Base-by-base conservation (phyloP, 306 rosid genomes). In the Ziziphus jujuba region DNA sequence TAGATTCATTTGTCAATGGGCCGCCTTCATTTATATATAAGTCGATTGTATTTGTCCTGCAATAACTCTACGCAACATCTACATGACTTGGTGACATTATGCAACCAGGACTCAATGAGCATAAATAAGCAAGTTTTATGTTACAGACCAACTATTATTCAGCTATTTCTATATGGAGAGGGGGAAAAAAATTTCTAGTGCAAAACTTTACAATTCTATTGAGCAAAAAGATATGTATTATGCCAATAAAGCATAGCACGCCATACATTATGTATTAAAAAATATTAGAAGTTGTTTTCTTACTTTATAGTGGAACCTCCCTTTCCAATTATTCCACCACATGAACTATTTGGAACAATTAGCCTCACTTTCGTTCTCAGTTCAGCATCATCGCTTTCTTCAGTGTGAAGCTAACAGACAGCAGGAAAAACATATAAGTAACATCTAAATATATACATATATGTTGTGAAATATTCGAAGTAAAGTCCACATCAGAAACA, bases 311-410 rank as follows among this genome's bases (percentile, higher is more conserved):
- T 95, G 72, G 99, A 81, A 19, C 99, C 99, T 74, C 96, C 97
- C 80, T 95, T 95, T 74, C 99, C 99, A 74, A 95, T 95, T 79
- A 95, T 88, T 72, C 97, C 99, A 79, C 99, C 99, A 74, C 99
- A 95, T 58, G 95, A 95, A 76, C 96, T 87, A 70, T 95, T 88
- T 44, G 99, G 99, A 79, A 91, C 99, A 65, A 95, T 66, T 59
- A 95, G 92, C 75, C 91, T 87, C 84, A 88, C 95, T 87, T 84
- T 95, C 49, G 91, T 82, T 79, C 79, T 89, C 14, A 89, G 99
- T 56, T 95, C 97, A 76, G 72, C 88, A 53, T 89, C 97, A 75
- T 81, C 88, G 5, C 76, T 87, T 75, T 90, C 97, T 86, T 95
- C 97, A 21, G 83, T 63, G n/a, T 81, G 89, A 77, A 95, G 84